Conservation (phyloP, 805 yeast species). For the Candida tallmaniae region DNA sequence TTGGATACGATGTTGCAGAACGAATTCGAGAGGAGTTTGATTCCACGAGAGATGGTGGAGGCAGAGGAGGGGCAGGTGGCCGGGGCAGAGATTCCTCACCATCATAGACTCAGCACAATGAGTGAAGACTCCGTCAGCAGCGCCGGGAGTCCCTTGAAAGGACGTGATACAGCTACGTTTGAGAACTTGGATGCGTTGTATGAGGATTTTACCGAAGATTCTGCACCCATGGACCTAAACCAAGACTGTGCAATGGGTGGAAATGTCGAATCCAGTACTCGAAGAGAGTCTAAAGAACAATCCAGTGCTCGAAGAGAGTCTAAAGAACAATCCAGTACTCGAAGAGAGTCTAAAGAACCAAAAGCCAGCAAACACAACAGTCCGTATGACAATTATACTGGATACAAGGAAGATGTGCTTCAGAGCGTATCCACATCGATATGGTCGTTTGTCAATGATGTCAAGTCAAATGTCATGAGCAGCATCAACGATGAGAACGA, state of each 20-base stretch:
- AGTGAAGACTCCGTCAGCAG: neutral
- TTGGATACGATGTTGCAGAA: slow-evolving; percentile 62
- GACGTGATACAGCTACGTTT: no score
- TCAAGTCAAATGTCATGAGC: slow-evolving; percentile 27
- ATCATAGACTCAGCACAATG: neutral
- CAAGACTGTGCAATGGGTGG: slow-evolving; percentile 8
- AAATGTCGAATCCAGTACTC: slow-evolving; percentile 18
- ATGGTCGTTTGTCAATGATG: slow-evolving; percentile 42
- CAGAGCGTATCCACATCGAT: slow-evolving; percentile 38
- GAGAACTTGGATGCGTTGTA: no score
- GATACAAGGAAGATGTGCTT: slow-evolving; percentile 24
- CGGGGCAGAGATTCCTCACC: no score
- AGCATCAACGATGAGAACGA: slow-evolving; percentile 9
- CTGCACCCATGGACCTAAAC: neutral
- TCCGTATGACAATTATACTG: neutral
- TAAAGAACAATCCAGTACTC: slow-evolving; percentile 13
- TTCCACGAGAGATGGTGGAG: no score
- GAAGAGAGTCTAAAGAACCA: slow-evolving; percentile 22
- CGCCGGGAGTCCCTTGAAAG: no score
- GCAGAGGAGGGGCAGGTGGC: neutral
- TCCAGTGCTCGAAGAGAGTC: slow-evolving; percentile 12
- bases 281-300: slow-evolving; percentile 1
- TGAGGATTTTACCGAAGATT: no score
- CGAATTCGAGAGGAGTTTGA: slow-evolving; percentile 53
- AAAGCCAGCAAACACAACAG: slow-evolving; percentile 13